Evolutionary conservation across 805 yeast species (phyloP).

Genomic region (Ogataea populi-albae): DNA sequence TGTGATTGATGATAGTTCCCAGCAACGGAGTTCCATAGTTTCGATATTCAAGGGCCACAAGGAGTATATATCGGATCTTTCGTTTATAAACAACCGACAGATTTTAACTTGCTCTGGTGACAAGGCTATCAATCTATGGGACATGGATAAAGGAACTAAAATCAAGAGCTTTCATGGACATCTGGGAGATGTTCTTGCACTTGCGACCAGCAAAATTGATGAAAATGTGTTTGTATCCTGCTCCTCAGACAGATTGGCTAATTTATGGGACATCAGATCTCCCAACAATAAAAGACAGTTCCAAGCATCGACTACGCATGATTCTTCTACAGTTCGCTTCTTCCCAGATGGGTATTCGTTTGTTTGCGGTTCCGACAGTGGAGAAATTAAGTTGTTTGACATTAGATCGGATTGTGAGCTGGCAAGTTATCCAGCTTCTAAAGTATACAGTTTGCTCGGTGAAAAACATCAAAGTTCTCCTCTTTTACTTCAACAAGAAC

Average conservation of each 20-base stretch:
- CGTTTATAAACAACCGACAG: conserved; percentile 55
- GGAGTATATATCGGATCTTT: conserved; percentile 75
- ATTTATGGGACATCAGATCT: conserved; percentile 64
- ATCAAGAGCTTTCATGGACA: conserved; percentile 60
- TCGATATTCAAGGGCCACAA: conserved; percentile 73
- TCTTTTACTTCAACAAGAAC: conserved; percentile 2
- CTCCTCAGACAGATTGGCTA: conserved; percentile 65
- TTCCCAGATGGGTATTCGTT: conserved; percentile 72
- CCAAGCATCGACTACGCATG: conserved; percentile 52
- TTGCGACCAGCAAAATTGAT: conserved; percentile 33
- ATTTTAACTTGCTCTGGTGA: conserved; percentile 80
- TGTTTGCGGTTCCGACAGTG: conserved; percentile 78
- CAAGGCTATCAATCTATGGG: conserved; percentile 79
- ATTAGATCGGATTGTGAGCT: conserved; percentile 73
- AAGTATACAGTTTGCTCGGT: conserved; percentile 31
- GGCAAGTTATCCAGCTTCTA: conserved; percentile 25
- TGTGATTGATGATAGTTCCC: conserved; percentile 1
- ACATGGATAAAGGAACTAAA: conserved; percentile 56
- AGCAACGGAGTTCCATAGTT: conserved; percentile 30
- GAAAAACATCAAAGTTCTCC: conserved; percentile 7
- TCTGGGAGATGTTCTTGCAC: conserved; percentile 64
- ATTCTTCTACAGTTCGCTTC: conserved; percentile 59
- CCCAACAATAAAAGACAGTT: conserved; percentile 37
- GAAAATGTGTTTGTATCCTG: conserved; percentile 52
- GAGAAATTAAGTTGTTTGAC: conserved; percentile 66